Evolutionary conservation across 2,329 filamentous ascomycete species (phyloP).

Genomic region (Trichoderma asperellum): DNA sequence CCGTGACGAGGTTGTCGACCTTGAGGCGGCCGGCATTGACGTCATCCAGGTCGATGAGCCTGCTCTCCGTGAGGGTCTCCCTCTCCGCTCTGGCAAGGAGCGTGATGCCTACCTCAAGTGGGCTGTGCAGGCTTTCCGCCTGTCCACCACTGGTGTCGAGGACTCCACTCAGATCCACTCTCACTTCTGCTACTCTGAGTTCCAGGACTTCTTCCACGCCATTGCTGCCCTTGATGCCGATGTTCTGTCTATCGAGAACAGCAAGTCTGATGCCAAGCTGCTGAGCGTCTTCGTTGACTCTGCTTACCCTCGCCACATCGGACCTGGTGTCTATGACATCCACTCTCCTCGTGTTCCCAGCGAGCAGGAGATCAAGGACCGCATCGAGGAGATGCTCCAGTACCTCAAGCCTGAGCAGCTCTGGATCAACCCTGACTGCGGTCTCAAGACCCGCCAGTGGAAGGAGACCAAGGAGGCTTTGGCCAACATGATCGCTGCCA

Average conservation of each 20-base stretch:
- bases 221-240: constrained; percentile 97
- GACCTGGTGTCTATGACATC: constrained; percentile 99
- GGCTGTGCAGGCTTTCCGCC: constrained; percentile 98
- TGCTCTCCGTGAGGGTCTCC: constrained; percentile 98
- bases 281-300: constrained; percentile 98
- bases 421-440: constrained; percentile 99
- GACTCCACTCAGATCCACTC: constrained; percentile 99
- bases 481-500: constrained; percentile 95
- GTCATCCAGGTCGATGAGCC: constrained; percentile 99
- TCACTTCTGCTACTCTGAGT: constrained; percentile 99
- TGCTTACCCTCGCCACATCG: constrained; percentile 96
- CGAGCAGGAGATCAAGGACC: constrained; percentile 97
- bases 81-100: constrained; percentile 90
- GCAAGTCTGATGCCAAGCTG: constrained; percentile 99
- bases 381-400: constrained; percentile 96
- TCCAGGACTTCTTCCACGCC: constrained; percentile 99
- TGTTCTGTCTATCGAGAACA: constrained; percentile 99
- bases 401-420: constrained; percentile 98
- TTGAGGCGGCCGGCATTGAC: constrained; percentile 93
- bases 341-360: constrained; percentile 97
- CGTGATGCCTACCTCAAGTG: constrained; percentile 95
- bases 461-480: constrained; percentile 97
- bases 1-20: constrained; percentile 96
- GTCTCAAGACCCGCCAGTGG: constrained; percentile 99
- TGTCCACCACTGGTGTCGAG: constrained; percentile 88